Evolutionary conservation across 2,329 filamentous ascomycete species (phyloP), one percentile per base, ranked within the genome.

Genomic region (Apiospora arundinis): DNA sequence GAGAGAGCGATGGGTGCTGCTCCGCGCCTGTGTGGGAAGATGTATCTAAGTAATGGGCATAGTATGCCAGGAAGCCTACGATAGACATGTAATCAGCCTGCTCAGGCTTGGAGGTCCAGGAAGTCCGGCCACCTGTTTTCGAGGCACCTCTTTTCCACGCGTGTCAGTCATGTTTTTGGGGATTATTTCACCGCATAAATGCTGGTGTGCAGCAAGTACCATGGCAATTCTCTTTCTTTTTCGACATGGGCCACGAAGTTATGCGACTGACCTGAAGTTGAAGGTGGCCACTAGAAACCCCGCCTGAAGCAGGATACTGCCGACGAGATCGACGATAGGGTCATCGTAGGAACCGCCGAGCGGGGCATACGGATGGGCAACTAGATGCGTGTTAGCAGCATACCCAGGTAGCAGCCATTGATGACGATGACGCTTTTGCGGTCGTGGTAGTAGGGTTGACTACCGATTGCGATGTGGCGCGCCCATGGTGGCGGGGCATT

Each of bases 341-440:
- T 98, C 95, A 79, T 98, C 93, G 78, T 91, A 96, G 80, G 86
- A 91, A 6, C 95, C 96, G 5, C 96, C 96, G 69, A 98, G 84
- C 0, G 94, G 92, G 45, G 94, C 94, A 79, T 98, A 98, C 0
- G 96, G 95, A 81, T 98, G 96, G 16, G 95, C 95, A 49, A 98
- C 84, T 4, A 97, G 4, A 86, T 42, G 21, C 28, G 67, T 89
- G 72, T 81, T 68, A 85, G 28, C 74, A 85, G 28, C 74, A 71
- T 8, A 40, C 66, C 14, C 46, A n/a, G 52, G 42, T 68, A 56
- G 7, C 69, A 68, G 14, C 74, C 25, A 23, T 40, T 56, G 23
- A 42, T 25, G 42, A 37, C 25, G 12, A 8, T 28, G 16, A 52
- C 4, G 23, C n/a, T 52, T 23, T 23, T 11, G 40, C 32, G 25